Base-by-base conservation (phyloP, 805 yeast species). In the Pichia rugopelliculosa region DNA sequence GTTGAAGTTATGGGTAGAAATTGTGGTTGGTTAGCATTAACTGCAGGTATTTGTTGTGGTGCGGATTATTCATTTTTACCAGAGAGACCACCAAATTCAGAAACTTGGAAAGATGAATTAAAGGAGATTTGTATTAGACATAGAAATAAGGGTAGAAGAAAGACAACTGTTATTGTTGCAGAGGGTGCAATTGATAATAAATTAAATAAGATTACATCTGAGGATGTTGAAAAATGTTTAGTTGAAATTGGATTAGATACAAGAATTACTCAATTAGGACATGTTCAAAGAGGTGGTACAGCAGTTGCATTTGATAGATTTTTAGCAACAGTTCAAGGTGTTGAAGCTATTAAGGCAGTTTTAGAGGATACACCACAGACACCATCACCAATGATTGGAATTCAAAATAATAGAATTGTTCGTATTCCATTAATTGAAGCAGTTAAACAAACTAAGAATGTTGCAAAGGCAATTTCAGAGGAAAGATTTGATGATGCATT, bases 1-100 rank as follows among this genome's bases (percentile, higher is more conserved):
- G 86, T 93, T 50, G 99, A 93, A 66, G 99, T 93, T 37, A 93
- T 93, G 99, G 99, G 99, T 53, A 81, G 99, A 63, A 97, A 93
- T 67, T 93, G 99, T 74, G 99, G 99, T 53, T 93, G 99, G 99
- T 77, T 93, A 58, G 98, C 95, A 2, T 72, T 93, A 57, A 90
- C 89, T 93, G 95, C 99, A 4, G 99, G 98, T 61, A 83, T 91
- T 52, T 89, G 98, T 39, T 87, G 97, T 25, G 86, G 93, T 59
- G 98, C 99, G 3, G 99, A 93, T 69, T 89, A 80, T 65, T 84
- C 89, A 50, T 83, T 93, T 59, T 85, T 93, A 55, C 99, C 99
- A 30, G 99, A 93, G 70, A 81, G 83, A 67, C 97, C 99, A 5
- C 87, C 96, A 8, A 69, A 73, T 46, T 72, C 82, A 18, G 73